A percentile compares a stretch with the other conserved stretches of the same genome.
Evolutionary conservation across 1,139 yeast species (phyloP).

Genomic region (Debaryomycetaceae sp.): DNA sequence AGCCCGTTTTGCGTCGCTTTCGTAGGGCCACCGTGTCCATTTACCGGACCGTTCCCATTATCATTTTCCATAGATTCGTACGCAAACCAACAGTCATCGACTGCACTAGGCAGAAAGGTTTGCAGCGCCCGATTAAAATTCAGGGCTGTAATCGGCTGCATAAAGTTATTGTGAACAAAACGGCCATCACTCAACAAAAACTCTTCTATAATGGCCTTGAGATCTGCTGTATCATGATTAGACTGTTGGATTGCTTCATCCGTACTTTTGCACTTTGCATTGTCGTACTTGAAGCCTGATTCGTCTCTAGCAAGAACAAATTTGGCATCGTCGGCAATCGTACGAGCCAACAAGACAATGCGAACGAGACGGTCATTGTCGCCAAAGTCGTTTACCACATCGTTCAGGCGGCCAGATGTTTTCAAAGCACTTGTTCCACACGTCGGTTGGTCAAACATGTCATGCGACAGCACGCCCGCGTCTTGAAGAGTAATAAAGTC

Average conservation of each 20-base stretch:
- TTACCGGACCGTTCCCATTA: conserved; percentile 3
- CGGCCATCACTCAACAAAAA: conserved; percentile 33
- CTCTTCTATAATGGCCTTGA: conserved; percentile 20
- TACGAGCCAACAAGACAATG: conserved; percentile 37
- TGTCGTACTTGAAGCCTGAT: conserved; percentile 34
- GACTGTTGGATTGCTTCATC: conserved; percentile 9
- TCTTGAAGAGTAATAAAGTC: conserved; percentile 41
- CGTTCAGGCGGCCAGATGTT: conserved; percentile 13
- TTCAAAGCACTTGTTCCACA: conserved; percentile 43
- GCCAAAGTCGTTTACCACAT: conserved; percentile 16
- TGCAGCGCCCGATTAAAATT: conserved; percentile 10
- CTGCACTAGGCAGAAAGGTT: conserved; percentile 7
- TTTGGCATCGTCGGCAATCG: conserved; percentile 35
- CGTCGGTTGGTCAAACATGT: conserved; percentile 54
- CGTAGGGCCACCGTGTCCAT: background rate
- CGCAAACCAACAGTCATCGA: conserved; percentile 17
- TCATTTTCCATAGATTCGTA: conserved; percentile 7
- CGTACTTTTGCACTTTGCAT: conserved; percentile 14
- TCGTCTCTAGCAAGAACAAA: conserved; percentile 42
- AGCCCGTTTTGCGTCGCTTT: conserved; percentile 7
- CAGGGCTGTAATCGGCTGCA: conserved; percentile 22
- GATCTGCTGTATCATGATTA: conserved; percentile 8
- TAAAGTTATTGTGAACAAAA: conserved; percentile 31
- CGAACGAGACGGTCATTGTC: conserved; percentile 40
- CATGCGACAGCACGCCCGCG: conserved; percentile 46